A percentile compares a stretch with the other conserved stretches of the same genome.
Evolutionary conservation across 805 yeast species (phyloP).

Genomic region (Spathaspora passalidarum): DNA sequence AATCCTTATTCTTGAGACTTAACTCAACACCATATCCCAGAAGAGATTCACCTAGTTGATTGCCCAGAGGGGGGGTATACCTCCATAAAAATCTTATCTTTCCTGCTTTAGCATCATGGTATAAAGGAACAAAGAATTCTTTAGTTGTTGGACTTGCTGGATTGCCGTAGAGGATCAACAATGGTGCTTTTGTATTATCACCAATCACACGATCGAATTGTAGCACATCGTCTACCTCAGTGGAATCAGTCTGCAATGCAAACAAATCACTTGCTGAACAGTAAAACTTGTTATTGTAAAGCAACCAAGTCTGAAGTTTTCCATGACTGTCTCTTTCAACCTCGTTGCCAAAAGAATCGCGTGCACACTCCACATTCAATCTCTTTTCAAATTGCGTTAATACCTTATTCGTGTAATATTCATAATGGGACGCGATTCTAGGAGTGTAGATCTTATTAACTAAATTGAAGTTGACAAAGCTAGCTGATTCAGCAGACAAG

Average conservation of each 20-base stretch:
- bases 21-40: slow-evolving; percentile 69
- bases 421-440: slow-evolving; percentile 60
- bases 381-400: slow-evolving; percentile 20
- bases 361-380: slow-evolving; percentile 20
- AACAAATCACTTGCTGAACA: slow-evolving; percentile 72
- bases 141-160: slow-evolving; percentile 47
- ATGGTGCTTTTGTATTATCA: slow-evolving; percentile 42
- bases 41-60: slow-evolving; percentile 32
- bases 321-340: slow-evolving; percentile 18
- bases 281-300: slow-evolving; percentile 51
- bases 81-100: slow-evolving; percentile 77
- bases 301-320: slow-evolving; percentile 43
- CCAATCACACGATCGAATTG: slow-evolving; percentile 71
- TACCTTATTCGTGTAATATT: slow-evolving; percentile 40
- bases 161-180: slow-evolving; percentile 68
- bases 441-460: slow-evolving; percentile 55
- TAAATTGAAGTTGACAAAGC: slow-evolving; percentile 41
- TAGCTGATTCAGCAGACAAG: slow-evolving; percentile 10
- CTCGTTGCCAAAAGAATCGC: slow-evolving; percentile 32
- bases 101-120: slow-evolving; percentile 57
- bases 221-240: slow-evolving; percentile 19
- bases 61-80: slow-evolving; percentile 45
- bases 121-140: slow-evolving; percentile 56
- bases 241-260: slow-evolving; percentile 63
- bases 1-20: slow-evolving; percentile 64